phyloP scores from a whole-genome alignment of 108 stramenopile species.

The Nitzschia inconspicua region DNA sequence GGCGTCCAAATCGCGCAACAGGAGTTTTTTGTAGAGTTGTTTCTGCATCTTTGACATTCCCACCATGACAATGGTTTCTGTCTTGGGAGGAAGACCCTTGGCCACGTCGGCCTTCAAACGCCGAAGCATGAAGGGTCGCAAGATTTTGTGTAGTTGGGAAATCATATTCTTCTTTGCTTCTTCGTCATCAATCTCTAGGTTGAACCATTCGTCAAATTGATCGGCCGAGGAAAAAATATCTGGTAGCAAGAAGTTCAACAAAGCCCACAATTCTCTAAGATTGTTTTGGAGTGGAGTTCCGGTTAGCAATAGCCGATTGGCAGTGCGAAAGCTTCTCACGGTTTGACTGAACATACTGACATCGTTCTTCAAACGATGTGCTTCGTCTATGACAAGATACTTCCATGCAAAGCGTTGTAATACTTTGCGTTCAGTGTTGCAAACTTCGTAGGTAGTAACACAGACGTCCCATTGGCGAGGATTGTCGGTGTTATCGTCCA shows the following conservation, averaged over 20 bases:
- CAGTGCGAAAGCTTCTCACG: constrained; percentile 83
- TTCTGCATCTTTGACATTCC: constrained; percentile 92
- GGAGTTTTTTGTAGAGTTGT: constrained; percentile 89
- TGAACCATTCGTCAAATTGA: constrained; percentile 95
- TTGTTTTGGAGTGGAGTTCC: constrained; percentile 98
- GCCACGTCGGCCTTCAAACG: constrained; percentile 93
- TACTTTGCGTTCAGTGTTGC: constrained; percentile 79
- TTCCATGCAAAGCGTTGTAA: constrained; percentile 91
- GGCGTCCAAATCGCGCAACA: constrained; percentile 83
- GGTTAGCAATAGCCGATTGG: constrained; percentile 93
- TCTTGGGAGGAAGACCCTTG: constrained; percentile 86
- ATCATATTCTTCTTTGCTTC: constrained; percentile 94
- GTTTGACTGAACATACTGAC: constrained; percentile 87
- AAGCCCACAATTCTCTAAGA: constrained; percentile 78
- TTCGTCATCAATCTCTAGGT: constrained; percentile 82
- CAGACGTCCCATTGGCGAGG: constrained; percentile 91
- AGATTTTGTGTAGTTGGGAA: constrained; percentile 94
- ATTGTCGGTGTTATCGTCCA: constrained; percentile 82
- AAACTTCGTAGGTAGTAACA: constrained; percentile 97
- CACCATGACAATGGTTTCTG: constrained; percentile 91
- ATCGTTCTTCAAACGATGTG: constrained; percentile 97
- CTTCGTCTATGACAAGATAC: constrained; percentile 98
- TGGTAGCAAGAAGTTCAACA: constrained; percentile 91
- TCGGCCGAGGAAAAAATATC: constrained; percentile 88
- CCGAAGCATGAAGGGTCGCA: constrained; percentile 98